Evolutionary conservation across 345 rosid species (phyloP).

Genomic region (Eucalyptus curtisii): DNA sequence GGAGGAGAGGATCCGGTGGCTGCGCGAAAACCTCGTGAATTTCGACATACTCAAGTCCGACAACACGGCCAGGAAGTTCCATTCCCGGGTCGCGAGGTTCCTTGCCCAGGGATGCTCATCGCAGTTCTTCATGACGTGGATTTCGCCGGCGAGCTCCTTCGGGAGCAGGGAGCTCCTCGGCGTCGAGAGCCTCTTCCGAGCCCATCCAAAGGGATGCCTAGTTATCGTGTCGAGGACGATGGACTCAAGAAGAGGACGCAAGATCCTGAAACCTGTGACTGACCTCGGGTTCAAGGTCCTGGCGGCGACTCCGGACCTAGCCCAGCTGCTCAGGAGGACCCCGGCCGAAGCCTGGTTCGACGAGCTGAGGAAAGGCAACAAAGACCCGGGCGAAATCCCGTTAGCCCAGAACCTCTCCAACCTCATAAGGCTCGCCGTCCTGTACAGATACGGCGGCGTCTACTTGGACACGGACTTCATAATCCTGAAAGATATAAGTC

Average conservation of each 20-base stretch:
- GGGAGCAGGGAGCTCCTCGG: conserved; percentile 45
- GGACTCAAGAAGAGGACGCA: conserved; percentile 43
- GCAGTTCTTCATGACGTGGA: conserved; percentile 81
- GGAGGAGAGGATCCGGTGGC: conserved; percentile 37
- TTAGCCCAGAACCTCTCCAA: conserved; percentile 67
- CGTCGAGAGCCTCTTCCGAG: conserved; percentile 48
- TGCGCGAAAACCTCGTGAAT: conserved; percentile 20
- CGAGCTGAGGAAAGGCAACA: conserved; percentile 41
- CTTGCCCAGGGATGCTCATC: conserved; percentile 34
- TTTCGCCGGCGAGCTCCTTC: conserved; percentile 39
- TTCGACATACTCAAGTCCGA: conserved; percentile 43
- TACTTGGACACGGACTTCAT: conserved; percentile 71
- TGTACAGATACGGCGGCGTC: conserved; percentile 72
- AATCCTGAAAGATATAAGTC: conserved; percentile 39
- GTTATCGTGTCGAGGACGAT: conserved; percentile 53
- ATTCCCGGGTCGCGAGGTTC: conserved; percentile 33
- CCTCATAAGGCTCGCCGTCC: conserved; percentile 47
- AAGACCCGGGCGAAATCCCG: conserved; percentile 73
- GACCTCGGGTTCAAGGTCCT: conserved; percentile 33
- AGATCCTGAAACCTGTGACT: conserved; percentile 38
- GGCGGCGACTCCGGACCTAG: conserved; percentile 54
- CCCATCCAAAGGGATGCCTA: conserved; percentile 57
- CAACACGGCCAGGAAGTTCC: conserved; percentile 29
- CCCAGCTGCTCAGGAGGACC: conserved; percentile 42
- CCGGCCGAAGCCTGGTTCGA: conserved; percentile 65